phyloP scores from a whole-genome alignment of 345 rosid genomes.

The Nephelium lappaceum region DNA sequence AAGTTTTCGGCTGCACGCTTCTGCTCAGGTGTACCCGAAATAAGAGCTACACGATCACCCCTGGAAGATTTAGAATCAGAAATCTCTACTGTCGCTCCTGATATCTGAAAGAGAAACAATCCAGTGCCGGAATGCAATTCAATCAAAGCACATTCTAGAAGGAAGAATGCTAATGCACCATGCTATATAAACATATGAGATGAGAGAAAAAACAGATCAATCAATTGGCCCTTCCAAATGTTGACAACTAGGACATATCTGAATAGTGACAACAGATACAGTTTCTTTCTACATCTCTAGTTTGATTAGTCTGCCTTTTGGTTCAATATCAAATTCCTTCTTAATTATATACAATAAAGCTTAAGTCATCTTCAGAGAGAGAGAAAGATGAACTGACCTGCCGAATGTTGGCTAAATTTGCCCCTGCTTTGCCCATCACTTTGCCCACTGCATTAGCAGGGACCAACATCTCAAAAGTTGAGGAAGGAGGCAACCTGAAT shows the following conservation, averaged over 20 bases:
- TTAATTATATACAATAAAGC: neutral
- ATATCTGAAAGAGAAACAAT: slow-evolving; percentile 64
- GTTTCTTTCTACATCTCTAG: neutral
- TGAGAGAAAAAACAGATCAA: neutral
- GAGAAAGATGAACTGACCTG: slow-evolving; percentile 53
- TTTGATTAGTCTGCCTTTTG: neutral
- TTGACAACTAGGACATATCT: neutral
- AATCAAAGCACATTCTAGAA: slow-evolving; percentile 1
- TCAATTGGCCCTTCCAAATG: neutral
- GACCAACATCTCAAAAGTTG: slow-evolving; percentile 71
- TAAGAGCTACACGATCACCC: slow-evolving; percentile 81
- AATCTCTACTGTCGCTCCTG: slow-evolving; percentile 95
- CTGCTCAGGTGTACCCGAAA: slow-evolving; percentile 92
- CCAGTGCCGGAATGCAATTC: slow-evolving; percentile 16
- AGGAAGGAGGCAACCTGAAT: slow-evolving; percentile 59
- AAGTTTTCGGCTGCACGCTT: slow-evolving; percentile 89
- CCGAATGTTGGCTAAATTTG: slow-evolving; percentile 82
- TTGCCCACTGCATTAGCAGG: slow-evolving; percentile 88
- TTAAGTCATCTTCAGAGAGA: neutral
- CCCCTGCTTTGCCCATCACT: slow-evolving; percentile 94
- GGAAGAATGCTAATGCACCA: neutral
- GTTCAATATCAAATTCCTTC: neutral
- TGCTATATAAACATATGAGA: neutral
- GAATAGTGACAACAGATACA: neutral
- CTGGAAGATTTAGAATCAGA: slow-evolving; percentile 77